phyloP scores from a whole-genome alignment of 176 grass and related monocot genomes.

The Guadua angustifolia region DNA sequence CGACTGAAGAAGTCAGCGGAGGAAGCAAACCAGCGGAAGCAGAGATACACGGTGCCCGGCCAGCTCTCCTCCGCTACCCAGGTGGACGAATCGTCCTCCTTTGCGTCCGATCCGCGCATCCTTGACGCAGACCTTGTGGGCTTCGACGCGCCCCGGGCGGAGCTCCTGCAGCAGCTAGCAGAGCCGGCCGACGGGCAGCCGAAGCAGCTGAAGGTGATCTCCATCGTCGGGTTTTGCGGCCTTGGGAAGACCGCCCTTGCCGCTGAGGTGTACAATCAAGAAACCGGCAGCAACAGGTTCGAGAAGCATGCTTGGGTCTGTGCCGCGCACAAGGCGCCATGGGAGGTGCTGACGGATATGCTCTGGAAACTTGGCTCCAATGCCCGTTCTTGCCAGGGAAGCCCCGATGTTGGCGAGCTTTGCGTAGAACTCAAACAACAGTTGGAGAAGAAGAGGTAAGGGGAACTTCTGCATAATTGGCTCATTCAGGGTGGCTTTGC shows the following conservation, averaged over 20 bases:
- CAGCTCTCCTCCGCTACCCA: not conserved
- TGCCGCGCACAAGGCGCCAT: not conserved
- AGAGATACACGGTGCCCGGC: not conserved
- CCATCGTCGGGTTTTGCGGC: slow-evolving; percentile 34
- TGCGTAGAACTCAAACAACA: not conserved
- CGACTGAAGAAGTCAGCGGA: not conserved
- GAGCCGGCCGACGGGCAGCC: not conserved
- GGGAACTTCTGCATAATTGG: not conserved
- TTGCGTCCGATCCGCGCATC: not conserved
- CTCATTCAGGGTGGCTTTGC: not conserved
- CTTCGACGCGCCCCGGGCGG: not conserved
- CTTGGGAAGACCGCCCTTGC: slow-evolving; percentile 32
- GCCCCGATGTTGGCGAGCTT: not conserved
- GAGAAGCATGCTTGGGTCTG: not conserved
- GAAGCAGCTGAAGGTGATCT: slow-evolving; percentile 34
- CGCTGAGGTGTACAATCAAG: not conserved
- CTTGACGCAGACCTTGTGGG: not conserved
- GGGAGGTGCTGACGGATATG: not conserved
- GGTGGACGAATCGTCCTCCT: not conserved
- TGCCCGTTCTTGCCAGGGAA: not conserved
- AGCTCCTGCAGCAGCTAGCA: slow-evolving; percentile 2
- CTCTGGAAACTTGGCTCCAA: not conserved
- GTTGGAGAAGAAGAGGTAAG: slow-evolving; percentile 13
- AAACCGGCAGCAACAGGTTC: not conserved
- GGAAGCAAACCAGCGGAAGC: slow-evolving; percentile 15